These are phyloP conservation scores for Geranomyces variabilis DNA, from an alignment of 192 early-diverging fungal species.

Conservation along the genomic window DNA sequence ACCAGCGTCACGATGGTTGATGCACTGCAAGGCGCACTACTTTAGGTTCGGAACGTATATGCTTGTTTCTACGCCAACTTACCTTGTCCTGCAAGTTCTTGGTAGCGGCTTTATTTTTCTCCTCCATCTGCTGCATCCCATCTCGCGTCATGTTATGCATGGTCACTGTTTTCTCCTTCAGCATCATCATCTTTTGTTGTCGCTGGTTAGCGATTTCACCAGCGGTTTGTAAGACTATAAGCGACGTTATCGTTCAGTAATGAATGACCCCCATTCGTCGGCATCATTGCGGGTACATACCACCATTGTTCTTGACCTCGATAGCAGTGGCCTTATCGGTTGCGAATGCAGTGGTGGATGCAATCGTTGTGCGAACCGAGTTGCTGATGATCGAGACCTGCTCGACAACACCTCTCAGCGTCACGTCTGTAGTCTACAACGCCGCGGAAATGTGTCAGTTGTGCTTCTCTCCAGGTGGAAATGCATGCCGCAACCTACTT, in stretches of 20 bases:
- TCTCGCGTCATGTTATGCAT: not conserved
- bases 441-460: too few relatives aligned
- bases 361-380: conserved; percentile 12
- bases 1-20: not conserved
- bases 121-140: not conserved
- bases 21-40: not conserved
- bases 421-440: conserved; percentile 10
- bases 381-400: conserved; percentile 16
- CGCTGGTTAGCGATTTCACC: not conserved
- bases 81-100: conserved; percentile 3
- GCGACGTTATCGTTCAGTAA: too few relatives aligned
- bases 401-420: conserved; percentile 15
- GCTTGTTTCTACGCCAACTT: conserved; percentile 3
- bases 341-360: not conserved
- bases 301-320: too few relatives aligned
- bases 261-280: too few relatives aligned
- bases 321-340: too few relatives aligned
- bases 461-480: not conserved
- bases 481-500: not conserved
- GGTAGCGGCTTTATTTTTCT: not conserved
- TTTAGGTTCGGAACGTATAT: not conserved
- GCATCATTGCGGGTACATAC: too few relatives aligned
- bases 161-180: too few relatives aligned
- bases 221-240: not conserved
- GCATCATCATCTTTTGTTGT: too few relatives aligned